Percentiles rank a stretch among this genome's conserved stretches.
These are phyloP conservation scores for Kuraishia borneana DNA, from an alignment of 805 yeast species.

Conservation along the genomic window DNA sequence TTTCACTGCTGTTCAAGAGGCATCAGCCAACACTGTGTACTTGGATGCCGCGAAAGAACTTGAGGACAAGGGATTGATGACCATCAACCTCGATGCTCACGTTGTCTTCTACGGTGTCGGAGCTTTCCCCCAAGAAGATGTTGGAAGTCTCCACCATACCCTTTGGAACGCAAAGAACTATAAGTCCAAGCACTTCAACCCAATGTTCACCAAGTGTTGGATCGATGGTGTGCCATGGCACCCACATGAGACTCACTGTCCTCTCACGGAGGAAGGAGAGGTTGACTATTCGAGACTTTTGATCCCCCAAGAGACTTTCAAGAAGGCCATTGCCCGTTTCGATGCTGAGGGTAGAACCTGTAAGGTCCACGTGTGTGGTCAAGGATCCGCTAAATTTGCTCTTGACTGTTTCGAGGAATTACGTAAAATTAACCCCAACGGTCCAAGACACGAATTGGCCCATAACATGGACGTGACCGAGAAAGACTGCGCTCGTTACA, in stretches of 20 bases:
- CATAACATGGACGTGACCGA: slow-evolving; percentile 16
- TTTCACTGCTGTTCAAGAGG: slow-evolving; percentile 16
- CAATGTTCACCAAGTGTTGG: slow-evolving; percentile 15
- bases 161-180: slow-evolving; percentile 10
- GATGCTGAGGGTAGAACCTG: slow-evolving; percentile 15
- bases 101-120: slow-evolving; percentile 16
- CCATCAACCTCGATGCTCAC: slow-evolving; percentile 14
- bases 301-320: slow-evolving; percentile 16
- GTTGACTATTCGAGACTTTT: slow-evolving; percentile 10
- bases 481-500: slow-evolving; percentile 12
- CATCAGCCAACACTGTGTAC: slow-evolving; percentile 14
- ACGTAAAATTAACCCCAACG: slow-evolving; percentile 12
- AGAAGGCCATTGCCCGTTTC: slow-evolving; percentile 12
- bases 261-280: slow-evolving; percentile 10
- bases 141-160: slow-evolving; percentile 13
- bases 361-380: slow-evolving; percentile 14
- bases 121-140: slow-evolving; percentile 13
- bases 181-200: slow-evolving; percentile 14
- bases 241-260: slow-evolving; percentile 13
- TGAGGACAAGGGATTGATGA: slow-evolving; percentile 10
- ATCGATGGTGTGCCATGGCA: slow-evolving; percentile 17
- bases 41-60: slow-evolving; percentile 13
- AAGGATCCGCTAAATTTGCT: slow-evolving; percentile 14
- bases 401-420: slow-evolving; percentile 15
- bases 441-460: slow-evolving; percentile 15